phyloP scores from a whole-genome alignment of 164 flowering plant species.

The Chloranthus sessilifolius region DNA sequence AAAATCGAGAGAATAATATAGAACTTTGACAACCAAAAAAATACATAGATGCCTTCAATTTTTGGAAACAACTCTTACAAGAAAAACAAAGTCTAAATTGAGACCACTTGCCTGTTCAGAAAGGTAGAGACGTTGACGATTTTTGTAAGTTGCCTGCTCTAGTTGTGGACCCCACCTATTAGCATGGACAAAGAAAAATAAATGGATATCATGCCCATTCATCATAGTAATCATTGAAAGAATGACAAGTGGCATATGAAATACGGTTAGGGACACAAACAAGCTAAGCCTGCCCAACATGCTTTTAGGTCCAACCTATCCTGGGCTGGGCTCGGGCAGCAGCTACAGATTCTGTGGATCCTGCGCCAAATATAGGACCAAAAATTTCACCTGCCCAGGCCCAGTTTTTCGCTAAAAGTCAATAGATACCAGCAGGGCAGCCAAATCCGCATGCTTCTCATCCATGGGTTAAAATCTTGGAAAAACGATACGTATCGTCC shows the following conservation, averaged over 20 bases:
- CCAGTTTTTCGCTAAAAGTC: too few relatives aligned
- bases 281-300: too few relatives aligned
- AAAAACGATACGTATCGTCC: too few relatives aligned
- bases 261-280: too few relatives aligned
- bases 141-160: conserved; percentile 91
- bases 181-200: neutral
- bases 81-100: neutral
- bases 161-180: conserved; percentile 91
- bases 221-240: neutral
- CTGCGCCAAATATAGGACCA: too few relatives aligned
- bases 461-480: too few relatives aligned
- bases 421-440: too few relatives aligned
- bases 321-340: too few relatives aligned
- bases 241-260: neutral
- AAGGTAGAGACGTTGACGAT: conserved; percentile 90
- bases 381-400: too few relatives aligned
- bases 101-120: conserved; percentile 74
- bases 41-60: neutral
- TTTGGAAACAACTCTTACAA: neutral
- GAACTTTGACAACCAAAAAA: neutral
- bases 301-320: too few relatives aligned
- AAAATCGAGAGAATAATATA: neutral
- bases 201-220: neutral
- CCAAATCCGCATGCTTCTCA: too few relatives aligned
- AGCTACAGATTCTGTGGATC: too few relatives aligned